Percentiles rank a stretch among this genome's conserved stretches.
These are phyloP conservation scores for Pelagophyceae sp. DNA, from an alignment of 352 stramenopile species.

Conservation along the genomic window DNA sequence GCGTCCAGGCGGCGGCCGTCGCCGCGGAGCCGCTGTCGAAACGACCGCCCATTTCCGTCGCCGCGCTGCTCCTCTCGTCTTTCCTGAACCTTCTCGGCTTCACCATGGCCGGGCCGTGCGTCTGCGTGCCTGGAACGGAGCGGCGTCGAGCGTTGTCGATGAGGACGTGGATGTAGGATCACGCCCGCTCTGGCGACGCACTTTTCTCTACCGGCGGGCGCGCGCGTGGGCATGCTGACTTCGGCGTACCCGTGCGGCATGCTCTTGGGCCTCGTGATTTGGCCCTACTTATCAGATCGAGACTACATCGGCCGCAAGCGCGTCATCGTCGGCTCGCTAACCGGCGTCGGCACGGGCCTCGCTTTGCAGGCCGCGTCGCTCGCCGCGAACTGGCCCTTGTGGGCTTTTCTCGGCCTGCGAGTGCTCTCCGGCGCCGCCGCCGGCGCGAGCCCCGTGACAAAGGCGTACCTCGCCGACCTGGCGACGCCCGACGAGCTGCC, in stretches of 20 bases:
- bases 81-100: slow-evolving; percentile 54
- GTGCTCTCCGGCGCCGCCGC: slow-evolving; percentile 46
- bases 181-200: slow-evolving; percentile 45
- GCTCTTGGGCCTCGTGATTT: slow-evolving; percentile 47
- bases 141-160: slow-evolving; percentile 25
- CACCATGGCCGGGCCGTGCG: slow-evolving; percentile 50
- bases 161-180: background rate
- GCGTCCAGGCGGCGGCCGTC: too few relatives aligned
- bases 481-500: slow-evolving; percentile 31
- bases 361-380: slow-evolving; percentile 40
- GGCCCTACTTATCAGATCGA: slow-evolving; percentile 43
- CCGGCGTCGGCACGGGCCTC: slow-evolving; percentile 42
- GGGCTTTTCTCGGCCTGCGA: slow-evolving; percentile 40
- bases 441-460: slow-evolving; percentile 42
- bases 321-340: slow-evolving; percentile 42
- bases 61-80: slow-evolving; percentile 37
- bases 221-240: slow-evolving; percentile 45
- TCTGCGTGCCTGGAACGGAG: too few relatives aligned
- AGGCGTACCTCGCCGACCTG: slow-evolving; percentile 49
- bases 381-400: slow-evolving; percentile 29
- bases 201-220: slow-evolving; percentile 44
- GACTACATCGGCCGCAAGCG: slow-evolving; percentile 35
- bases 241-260: slow-evolving; percentile 51
- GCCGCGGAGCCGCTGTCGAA: too few relatives aligned
- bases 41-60: slow-evolving; percentile 20